Evolutionary conservation across 768 basidiomycete species (phyloP).

Genomic region (Phaeotremella fagi): DNA sequence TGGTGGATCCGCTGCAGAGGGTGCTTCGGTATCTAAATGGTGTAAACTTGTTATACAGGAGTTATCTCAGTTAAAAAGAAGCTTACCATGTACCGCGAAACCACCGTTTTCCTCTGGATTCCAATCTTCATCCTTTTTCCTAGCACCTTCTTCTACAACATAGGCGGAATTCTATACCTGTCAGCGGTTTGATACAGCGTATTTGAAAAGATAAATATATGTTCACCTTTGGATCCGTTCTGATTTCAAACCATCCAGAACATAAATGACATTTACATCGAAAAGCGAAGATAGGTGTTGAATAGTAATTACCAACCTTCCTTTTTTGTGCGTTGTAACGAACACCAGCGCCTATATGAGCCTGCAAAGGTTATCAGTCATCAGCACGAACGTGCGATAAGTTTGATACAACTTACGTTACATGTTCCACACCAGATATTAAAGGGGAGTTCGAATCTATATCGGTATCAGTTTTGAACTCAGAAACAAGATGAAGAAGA

Average conservation of each 20-base stretch:
- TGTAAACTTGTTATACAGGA: too few relatives aligned
- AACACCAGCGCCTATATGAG: conserved; percentile 97
- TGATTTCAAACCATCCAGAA: conserved; percentile 94
- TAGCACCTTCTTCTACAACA: conserved; percentile 85
- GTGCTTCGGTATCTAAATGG: conserved; percentile 62
- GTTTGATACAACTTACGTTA: conserved; percentile 50
- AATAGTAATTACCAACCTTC: conserved; percentile 90
- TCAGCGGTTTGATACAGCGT: background rate
- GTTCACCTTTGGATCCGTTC: conserved; percentile 89
- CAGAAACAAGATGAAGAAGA: background rate
- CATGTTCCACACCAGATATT: conserved; percentile 74
- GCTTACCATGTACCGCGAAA: conserved; percentile 73
- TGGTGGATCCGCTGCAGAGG: conserved; percentile 53
- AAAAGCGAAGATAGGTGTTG: conserved; percentile 90
- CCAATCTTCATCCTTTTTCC: conserved; percentile 94
- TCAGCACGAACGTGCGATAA: background rate
- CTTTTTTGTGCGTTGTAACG: conserved; percentile 99
- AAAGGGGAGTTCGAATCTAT: conserved; percentile 81
- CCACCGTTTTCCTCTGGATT: conserved; percentile 94
- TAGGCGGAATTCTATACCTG: conserved; percentile 79
- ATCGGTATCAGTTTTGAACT: background rate
- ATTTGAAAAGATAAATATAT: background rate
- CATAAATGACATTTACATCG: conserved; percentile 97
- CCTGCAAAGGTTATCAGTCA: conserved; percentile 36
- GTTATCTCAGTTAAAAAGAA: too few relatives aligned